Conservation (phyloP, 169 alveolate genomes). For the Plasmodium cynomolgi region DNA sequence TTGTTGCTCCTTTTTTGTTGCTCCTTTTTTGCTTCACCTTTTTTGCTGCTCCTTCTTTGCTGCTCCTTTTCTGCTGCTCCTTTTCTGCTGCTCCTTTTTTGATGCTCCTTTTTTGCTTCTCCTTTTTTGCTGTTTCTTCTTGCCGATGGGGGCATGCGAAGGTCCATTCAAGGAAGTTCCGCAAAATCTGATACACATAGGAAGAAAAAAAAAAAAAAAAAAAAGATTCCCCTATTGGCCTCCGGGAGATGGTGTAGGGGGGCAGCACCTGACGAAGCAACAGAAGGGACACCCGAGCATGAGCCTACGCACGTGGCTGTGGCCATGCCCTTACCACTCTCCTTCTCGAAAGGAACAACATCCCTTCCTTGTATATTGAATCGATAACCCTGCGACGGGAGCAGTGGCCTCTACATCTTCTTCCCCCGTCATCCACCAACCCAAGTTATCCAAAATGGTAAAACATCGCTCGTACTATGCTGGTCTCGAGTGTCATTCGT, state of each 20-base stretch:
- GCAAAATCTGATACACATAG: not conserved
- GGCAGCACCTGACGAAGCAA: not conserved
- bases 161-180: not conserved
- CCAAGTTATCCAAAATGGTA: not conserved
- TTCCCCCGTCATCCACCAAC: not conserved
- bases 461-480: not conserved
- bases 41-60: not conserved
- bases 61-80: not conserved
- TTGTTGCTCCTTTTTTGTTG: not conserved
- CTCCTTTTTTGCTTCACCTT: not conserved
- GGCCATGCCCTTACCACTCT: not conserved
- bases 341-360: not conserved
- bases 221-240: not conserved
- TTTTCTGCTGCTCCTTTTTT: not conserved
- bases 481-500: not conserved
- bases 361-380: not conserved
- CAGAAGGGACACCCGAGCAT: not conserved
- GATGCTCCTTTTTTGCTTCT: not conserved
- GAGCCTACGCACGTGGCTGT: not conserved
- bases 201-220: not conserved
- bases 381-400: not conserved
- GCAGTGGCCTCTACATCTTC: not conserved
- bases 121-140: not conserved
- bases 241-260: not conserved
- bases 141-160: not conserved